A percentile compares a stretch with the other conserved stretches of the same genome.
Conservation (phyloP, 140 eudicot species). For the Eryngium alpinum region DNA sequence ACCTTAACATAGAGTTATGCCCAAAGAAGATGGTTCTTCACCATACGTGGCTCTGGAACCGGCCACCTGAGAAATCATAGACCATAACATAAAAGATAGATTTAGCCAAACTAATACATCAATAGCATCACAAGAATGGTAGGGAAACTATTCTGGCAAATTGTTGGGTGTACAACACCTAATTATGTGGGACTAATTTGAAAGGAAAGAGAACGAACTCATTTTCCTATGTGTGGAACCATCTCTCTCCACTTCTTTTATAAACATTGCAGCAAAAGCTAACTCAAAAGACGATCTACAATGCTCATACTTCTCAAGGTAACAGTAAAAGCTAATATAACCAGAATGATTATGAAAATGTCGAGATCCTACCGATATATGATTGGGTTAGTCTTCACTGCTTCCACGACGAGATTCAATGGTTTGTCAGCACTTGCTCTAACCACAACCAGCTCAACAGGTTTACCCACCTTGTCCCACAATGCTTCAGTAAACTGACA, state of each 20-base stretch:
- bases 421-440: neutral
- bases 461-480: constrained; percentile 5
- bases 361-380: neutral
- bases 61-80: neutral
- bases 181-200: too few relatives aligned
- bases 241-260: neutral
- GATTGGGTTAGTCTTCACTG: neutral
- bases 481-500: neutral
- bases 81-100: neutral
- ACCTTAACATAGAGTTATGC: neutral
- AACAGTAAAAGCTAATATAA: neutral
- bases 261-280: neutral
- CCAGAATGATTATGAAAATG: neutral
- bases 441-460: constrained; percentile 7
- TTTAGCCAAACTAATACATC: neutral
- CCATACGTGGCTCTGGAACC: neutral
- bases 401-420: neutral
- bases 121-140: neutral
- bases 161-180: neutral
- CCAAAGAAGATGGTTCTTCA: neutral
- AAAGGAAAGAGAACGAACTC: neutral
- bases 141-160: neutral
- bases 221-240: neutral
- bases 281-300: neutral
- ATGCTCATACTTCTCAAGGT: neutral